Percentiles rank a stretch among this genome's conserved stretches.
phyloP scores from a whole-genome alignment of 176 grass and related monocot genomes.

The Saccharum officinarum region DNA sequence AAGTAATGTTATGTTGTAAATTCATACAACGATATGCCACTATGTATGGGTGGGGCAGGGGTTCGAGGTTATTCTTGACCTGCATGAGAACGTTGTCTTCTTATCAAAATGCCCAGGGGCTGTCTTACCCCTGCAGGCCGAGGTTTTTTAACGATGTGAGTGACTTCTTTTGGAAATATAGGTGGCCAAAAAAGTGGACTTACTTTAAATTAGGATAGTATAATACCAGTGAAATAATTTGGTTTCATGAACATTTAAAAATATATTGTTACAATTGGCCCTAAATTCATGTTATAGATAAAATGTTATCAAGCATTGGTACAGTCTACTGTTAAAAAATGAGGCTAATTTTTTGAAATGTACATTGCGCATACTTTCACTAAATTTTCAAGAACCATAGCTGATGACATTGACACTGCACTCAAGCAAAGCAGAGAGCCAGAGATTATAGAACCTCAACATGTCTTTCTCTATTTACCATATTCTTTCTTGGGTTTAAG shows the following conservation, averaged over 20 bases:
- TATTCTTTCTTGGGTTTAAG: constrained; percentile 1
- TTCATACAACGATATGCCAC: neutral
- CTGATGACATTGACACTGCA: neutral
- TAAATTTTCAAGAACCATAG: neutral
- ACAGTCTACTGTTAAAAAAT: neutral
- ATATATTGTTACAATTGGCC: neutral
- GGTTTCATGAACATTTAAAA: constrained; percentile 6
- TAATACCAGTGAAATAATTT: neutral
- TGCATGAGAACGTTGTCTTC: too few relatives aligned
- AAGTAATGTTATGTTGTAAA: constrained; percentile 3
- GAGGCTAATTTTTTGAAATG: neutral
- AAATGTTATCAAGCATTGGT: neutral
- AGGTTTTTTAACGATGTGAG: neutral
- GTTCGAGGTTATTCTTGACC: too few relatives aligned
- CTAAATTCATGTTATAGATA: neutral
- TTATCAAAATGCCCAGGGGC: too few relatives aligned
- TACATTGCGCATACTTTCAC: neutral
- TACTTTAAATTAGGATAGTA: constrained; percentile 21
- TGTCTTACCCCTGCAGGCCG: too few relatives aligned
- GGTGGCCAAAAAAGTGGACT: neutral
- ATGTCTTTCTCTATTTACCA: neutral
- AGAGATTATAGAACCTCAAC: neutral
- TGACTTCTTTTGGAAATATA: neutral
- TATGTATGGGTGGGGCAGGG: too few relatives aligned
- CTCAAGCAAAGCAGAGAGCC: neutral